Base-by-base conservation (phyloP, 1,139 yeast genomes). In the Geotrichum klebahnii region DNA sequence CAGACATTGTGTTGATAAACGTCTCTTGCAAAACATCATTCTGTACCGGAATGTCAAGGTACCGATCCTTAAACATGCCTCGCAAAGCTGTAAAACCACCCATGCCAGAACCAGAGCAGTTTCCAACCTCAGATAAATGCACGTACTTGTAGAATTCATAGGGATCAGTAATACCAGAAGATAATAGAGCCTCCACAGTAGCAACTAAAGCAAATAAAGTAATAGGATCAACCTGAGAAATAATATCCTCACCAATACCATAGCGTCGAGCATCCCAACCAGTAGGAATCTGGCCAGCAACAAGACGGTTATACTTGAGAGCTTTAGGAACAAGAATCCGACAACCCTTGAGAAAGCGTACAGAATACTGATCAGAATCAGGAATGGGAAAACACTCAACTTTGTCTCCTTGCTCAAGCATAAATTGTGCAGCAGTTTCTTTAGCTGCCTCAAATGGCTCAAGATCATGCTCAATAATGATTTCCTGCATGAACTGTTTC, bases 81-180 rank as follows among this genome's bases (percentile, higher is more conserved):
- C 95, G 86, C 67, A 92, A 74, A 51, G 98, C 97, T 61, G 84
- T 71, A 60, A 90, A 94, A 83, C 98, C 98, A 73, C 98, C 98
- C 95, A 92, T 90, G 80, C 98, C 98, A 53, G 97, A 89, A 76
- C 98, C 98, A 47, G 96, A 85, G 78, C 97, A 89, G 80, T 92
- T 92, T 76, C 98, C 98, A 61, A 92, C 90, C 73, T 92, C 97
- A 46, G 97, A 89, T 55, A 92, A 95, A 70, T 92, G 98, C 50
- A 92, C 96, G 67, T 92, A 92, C 74, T 90, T 84, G 79, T 92
- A 92, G 78, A 92, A 88, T 75, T 92, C 98, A 69, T 88, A 92
- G 57, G 98, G 98, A 69, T 92, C 98, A 54, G 96, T 88, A 64
- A 92, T 75, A 83, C 98, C 98, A 59, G 97, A 81, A 52, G 94